These are phyloP conservation scores for Hortaea werneckii DNA, from an alignment of 2,329 filamentous ascomycete species.

Conservation along the genomic window DNA sequence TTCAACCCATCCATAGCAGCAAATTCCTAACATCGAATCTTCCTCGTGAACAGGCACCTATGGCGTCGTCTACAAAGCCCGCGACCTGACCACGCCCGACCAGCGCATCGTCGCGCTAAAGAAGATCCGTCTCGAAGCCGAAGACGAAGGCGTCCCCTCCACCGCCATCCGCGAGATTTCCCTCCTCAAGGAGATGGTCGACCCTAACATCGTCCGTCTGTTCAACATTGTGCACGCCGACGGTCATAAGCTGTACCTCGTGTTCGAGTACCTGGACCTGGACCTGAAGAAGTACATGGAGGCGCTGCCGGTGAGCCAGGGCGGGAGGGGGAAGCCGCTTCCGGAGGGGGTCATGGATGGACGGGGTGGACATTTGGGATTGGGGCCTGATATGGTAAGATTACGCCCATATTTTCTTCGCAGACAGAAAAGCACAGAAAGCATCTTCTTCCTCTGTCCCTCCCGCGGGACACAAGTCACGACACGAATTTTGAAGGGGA, in stretches of 20 bases:
- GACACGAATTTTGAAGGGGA: too few relatives aligned
- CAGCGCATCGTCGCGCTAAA: conserved; percentile 80
- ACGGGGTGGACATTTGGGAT: conserved; percentile 53
- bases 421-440: too few relatives aligned
- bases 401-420: not conserved
- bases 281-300: conserved; percentile 98
- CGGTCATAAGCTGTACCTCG: conserved; percentile 87
- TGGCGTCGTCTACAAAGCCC: conserved; percentile 89
- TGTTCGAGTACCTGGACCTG: conserved; percentile 83
- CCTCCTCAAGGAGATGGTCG: conserved; percentile 86
- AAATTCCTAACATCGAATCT: not conserved
- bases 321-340: conserved; percentile 73
- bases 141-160: conserved; percentile 86
- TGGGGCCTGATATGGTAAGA: conserved; percentile 58
- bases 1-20: not conserved
- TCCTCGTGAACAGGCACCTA: conserved; percentile 60
- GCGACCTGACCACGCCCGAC: conserved; percentile 69
- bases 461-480: too few relatives aligned
- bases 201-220: conserved; percentile 79
- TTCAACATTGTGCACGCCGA: conserved; percentile 91
- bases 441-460: too few relatives aligned
- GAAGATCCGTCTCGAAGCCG: conserved; percentile 89
- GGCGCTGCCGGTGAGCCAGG: conserved; percentile 70
- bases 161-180: conserved; percentile 93
- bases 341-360: conserved; percentile 59